Evolutionary conservation across 352 stramenopile genomes (phyloP), one percentile per base, ranked within the genome.

Genomic region (Phytopythium sindhum): DNA sequence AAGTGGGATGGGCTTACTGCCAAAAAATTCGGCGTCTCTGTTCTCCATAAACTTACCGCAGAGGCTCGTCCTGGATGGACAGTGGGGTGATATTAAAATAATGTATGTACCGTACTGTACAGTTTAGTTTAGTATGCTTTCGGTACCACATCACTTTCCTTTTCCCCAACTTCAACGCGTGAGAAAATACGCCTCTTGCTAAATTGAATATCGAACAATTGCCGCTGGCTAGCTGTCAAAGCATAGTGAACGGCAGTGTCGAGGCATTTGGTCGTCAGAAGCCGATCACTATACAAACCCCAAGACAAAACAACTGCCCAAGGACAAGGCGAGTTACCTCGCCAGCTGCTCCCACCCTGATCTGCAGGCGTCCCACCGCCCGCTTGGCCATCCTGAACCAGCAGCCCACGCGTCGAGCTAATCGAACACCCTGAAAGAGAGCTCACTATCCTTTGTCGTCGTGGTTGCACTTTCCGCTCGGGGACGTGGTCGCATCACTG

Each of bases 401-500:
- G 23, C 47, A 33, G 19, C 47, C 17, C 15, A 5, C 17, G 9
- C 33, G 19, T 57, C 24, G 51, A 37, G 51, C 51, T 57, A 57
- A 57, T 57, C 51, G 51, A 23, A 14, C 47, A 23, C n/a, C 47
- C 14, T 19, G 2, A 3, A 33, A 41, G 51, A 57, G 51, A 17
- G 28, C 51, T 37, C 19, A 14, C 51, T 41, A 57, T 21, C 19
- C 51, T 41, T 41, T 57, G 51, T 57, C 29, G 51, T 24, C 51
- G 51, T 56, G 50, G 50, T 56, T 56, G 50, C 50, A 56, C 50
- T 56, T 56, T 56, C 24, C 42, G 42, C 42, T n/a, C 17, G 17
- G 19, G 41, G 37, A 14, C 19, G 37, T 12, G 24, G n/a, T 9
- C 24, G 48, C 48, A 55, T 55, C 26, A 24, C 26, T 1, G 7